Evolutionary conservation across 176 grass and related monocot species (phyloP), one percentile per base, ranked within the genome.

Genomic region (Ensete ventricosum): DNA sequence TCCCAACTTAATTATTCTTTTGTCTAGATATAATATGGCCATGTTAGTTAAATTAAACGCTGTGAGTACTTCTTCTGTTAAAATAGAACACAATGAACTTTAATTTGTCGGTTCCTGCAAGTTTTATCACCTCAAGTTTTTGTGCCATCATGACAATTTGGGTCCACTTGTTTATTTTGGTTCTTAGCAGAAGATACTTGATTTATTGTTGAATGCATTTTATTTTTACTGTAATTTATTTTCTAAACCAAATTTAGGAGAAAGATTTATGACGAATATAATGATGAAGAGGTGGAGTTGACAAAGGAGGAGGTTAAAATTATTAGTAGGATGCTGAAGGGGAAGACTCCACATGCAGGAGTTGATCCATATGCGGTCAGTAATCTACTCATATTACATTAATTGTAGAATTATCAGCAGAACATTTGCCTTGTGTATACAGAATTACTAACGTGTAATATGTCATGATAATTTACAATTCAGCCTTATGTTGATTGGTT

Each of bases 401-500:
- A 14, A 9, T 22, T 11, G 17, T 10, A 20, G 29, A 43, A 6
- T 43, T 43, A 43, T 43, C 34, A 43, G 34, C 3, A 43, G 34
- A 43, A 6, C 34, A 43, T 20, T 50, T 11, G 25, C 17, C 17
- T 20, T n/a, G 16, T 60, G 23, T 2, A 53, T 6, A 57, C 12
- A 27, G 26, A 19, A 75, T 23, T 52, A 50, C 3, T 29, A 29
- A 22, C 81, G 52, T 81, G 54, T 77, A 68, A 54, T 53, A 23
- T 77, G 73, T 50, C 29, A 64, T 82, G 20, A 16, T 64, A 23
- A 77, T 14, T 69, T 69, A 16, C 3, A 0, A 8, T 57, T 50
- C 74, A 99, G 96, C 89, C 92, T 78, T 95, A 94, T 88, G 91
- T 91, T 52, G 96, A 99, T 84, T 99, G 96, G 96, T 99, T 95